Evolutionary conservation across 2,329 filamentous ascomycete genomes (phyloP), one percentile per base, ranked within the genome.

Genomic region (Cladosporium colombiae): DNA sequence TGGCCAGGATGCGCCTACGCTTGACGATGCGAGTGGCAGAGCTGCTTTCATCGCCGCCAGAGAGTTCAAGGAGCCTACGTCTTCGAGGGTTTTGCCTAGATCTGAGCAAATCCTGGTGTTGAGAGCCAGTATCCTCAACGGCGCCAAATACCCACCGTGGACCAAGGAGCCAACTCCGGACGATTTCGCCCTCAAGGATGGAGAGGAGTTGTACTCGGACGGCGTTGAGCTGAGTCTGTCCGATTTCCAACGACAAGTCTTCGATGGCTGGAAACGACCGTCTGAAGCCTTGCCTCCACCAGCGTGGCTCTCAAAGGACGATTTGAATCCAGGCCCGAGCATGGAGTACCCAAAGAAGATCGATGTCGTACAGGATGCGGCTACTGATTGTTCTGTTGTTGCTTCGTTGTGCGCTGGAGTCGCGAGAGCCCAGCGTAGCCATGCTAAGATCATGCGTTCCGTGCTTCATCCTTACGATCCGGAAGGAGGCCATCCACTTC

Each of bases 361-460:
- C 68, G 94, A 99, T 77, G 85, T 99, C 8, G 93, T 97, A 2
- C 95, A 99, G 78, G 95, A 99, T 78, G 88, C 96, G 66, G 93
- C 94, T 5, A 96, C 94, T 0, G 95, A 99, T 77, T 99, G 95
- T 75, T 98, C 95, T 1, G 94, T 99, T 3, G 94, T 99, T 31
- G 95, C 95, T 18, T 97, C 95, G 76, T 84, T 99, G 6, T 97
- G 93, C 75, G 93, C 93, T 29, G 89, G 87, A 27, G 88, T 90
- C 67, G 88, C 89, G 49, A 85, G 91, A 69, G 84, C 89, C 10
- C 85, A 89, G 68, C 88, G 88, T 21, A 90, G 89, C 1, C 85
- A 90, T 76, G 83, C 85, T 44, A 88, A 92, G 88, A 84, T 94
- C 37, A 84, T 96, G 23, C 83, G 87, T 1, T 86, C 88, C 5